Evolutionary conservation across 371 early-diverging fungal species (phyloP), one percentile per base, ranked within the genome.

Genomic region (Mucor irregularis): DNA sequence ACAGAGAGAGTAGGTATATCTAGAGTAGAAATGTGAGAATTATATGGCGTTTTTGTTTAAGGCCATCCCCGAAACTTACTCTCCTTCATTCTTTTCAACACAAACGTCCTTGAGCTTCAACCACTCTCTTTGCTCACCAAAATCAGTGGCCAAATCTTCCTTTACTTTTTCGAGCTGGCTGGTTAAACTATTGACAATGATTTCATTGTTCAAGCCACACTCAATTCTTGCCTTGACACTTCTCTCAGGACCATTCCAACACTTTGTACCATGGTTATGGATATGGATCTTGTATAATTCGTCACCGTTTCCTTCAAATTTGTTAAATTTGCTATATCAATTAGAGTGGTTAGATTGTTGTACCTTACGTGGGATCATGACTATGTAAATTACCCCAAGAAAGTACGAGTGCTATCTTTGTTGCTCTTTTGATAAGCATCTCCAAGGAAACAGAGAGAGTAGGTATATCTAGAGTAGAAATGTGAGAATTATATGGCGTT

Each of bases 201-300:
- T 53, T n/a, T 77, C 64, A 46, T 85, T 88, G 16, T 82, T 71
- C 1, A 64, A 58, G 5, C 93, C 93, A 64, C 96, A 97, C 53
- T 75, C 74, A 49, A 78, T 64, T 8, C 44, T 57, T 4, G 71
- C 79, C 38, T 53, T 69, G 14, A 78, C 79, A 53, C 79, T 78
- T 42, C 98, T 82, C 29, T 85, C 80, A 1, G 96, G 97, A 0
- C 96, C 98, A 58, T 95, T 92, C 97, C 98, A 96, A 75, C 98
- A 97, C 44, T 79, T 74, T 4, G 80, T 69, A 29, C 98, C 98
- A 39, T 81, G 74, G 8, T 64, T 69, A 64, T 90, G 94, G 42
- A 68, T 53, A 59, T 90, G 92, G 24, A 69, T 53, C 8, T 52
- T 58, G 53, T 90, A 87, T 31, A 71, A 37, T 19, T 71, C 57